Percentiles rank a stretch among this genome's conserved stretches.
Evolutionary conservation across 805 yeast species (phyloP).

Genomic region (Sporopachydermia quercuum): DNA sequence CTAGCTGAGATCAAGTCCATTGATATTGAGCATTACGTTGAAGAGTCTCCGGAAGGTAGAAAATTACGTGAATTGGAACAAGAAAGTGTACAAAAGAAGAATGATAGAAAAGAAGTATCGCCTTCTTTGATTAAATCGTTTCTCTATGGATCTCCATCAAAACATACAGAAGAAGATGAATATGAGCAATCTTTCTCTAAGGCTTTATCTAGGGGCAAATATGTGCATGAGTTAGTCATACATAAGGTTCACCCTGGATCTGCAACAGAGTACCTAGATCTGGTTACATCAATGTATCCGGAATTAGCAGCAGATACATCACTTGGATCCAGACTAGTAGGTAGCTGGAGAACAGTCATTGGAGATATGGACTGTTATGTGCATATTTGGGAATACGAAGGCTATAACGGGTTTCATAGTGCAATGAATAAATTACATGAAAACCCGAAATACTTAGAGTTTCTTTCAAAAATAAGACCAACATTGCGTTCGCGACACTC

Average conservation of each 20-base stretch:
- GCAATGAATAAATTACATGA: conserved; percentile 20
- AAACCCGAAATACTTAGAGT: conserved; percentile 13
- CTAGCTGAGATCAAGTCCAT: conserved; percentile 18
- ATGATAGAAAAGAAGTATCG: conserved; percentile 8
- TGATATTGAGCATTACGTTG: conserved; percentile 16
- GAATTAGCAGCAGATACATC: conserved; percentile 17
- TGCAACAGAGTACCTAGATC: conserved; percentile 20
- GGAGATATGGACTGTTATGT: conserved; percentile 26
- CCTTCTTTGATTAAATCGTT: conserved; percentile 20
- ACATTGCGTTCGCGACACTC: conserved; percentile 19
- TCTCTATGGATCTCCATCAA: conserved; percentile 22
- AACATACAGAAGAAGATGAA: conserved; percentile 18
- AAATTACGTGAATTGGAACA: not conserved
- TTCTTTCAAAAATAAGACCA: conserved; percentile 16
- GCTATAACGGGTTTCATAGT: conserved; percentile 24
- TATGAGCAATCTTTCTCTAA: conserved; percentile 20
- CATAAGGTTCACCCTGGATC: conserved; percentile 23
- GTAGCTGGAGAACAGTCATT: conserved; percentile 26
- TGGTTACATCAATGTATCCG: conserved; percentile 19
- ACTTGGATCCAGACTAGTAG: conserved; percentile 22
- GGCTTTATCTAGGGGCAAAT: conserved; percentile 23
- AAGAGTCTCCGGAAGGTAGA: conserved; percentile 9
- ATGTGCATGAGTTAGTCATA: conserved; percentile 24
- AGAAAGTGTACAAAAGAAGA: not conserved
- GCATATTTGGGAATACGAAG: conserved; percentile 28